These are phyloP conservation scores for Colletotrichum sp. DNA, from an alignment of 2,329 filamentous ascomycete species.

Conservation along the genomic window DNA sequence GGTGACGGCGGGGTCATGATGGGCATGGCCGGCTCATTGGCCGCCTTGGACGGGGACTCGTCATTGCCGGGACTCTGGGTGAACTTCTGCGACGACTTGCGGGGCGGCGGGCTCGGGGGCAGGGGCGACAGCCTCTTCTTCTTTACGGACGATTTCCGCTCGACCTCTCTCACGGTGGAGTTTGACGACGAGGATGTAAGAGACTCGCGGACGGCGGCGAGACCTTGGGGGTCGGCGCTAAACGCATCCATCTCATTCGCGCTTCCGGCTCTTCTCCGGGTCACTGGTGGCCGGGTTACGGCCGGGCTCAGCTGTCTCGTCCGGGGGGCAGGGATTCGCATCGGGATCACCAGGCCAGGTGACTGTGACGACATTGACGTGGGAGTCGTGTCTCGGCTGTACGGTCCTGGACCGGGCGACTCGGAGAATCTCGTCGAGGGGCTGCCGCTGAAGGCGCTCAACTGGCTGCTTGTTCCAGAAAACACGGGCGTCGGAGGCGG, in stretches of 20 bases:
- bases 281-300: conserved; percentile 64
- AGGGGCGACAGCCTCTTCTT: conserved; percentile 50
- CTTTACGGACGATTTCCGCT: conserved; percentile 44
- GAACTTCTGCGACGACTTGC: conserved; percentile 66
- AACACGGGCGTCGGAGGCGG: conserved; percentile 71
- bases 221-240: conserved; percentile 57
- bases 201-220: conserved; percentile 73
- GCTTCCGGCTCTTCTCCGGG: conserved; percentile 61
- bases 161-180: conserved; percentile 67
- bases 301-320: conserved; percentile 60
- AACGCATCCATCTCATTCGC: conserved; percentile 54
- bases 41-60: conserved; percentile 43
- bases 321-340: conserved; percentile 50
- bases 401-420: conserved; percentile 71
- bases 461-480: conserved; percentile 60
- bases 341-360: conserved; percentile 62
- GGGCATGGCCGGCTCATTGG: conserved; percentile 30
- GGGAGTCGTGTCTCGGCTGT: conserved; percentile 79
- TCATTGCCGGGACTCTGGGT: conserved; percentile 39
- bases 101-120: conserved; percentile 65
- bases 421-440: conserved; percentile 79
- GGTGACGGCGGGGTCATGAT: conserved; percentile 25
- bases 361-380: conserved; percentile 81
- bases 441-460: conserved; percentile 69
- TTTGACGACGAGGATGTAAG: conserved; percentile 75